phyloP scores from a whole-genome alignment of 331 rosid genomes.

The Telfairia occidentalis region DNA sequence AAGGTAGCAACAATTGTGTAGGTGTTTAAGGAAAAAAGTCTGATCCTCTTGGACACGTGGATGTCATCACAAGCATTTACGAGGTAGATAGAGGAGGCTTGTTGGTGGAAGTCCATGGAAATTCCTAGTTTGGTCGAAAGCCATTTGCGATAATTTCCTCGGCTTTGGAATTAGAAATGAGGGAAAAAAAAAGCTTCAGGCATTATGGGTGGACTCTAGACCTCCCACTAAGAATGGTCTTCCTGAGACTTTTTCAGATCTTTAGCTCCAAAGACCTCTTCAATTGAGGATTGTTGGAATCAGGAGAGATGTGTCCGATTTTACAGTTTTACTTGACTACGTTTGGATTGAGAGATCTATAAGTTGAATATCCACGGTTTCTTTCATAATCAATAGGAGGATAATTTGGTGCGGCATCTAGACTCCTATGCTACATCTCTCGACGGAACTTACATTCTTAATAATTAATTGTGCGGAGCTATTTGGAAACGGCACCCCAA shows the following conservation, averaged over 20 bases:
- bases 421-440: not conserved
- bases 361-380: not conserved
- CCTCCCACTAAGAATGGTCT: not conserved
- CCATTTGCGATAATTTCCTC: not conserved
- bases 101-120: too few species aligned
- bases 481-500: not conserved
- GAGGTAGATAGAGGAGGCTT: too few species aligned
- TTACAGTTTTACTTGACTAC: not conserved
- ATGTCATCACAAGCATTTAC: too few species aligned
- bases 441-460: not conserved
- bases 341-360: not conserved
- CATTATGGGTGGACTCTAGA: not conserved
- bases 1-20: not conserved
- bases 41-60: not conserved
- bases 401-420: not conserved
- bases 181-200: not conserved
- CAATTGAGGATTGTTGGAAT: not conserved
- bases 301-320: not conserved
- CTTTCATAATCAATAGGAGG: not conserved
- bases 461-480: not conserved
- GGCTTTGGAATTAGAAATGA: not conserved
- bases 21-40: not conserved
- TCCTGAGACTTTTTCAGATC: not conserved
- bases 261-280: not conserved
- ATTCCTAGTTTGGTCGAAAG: too few species aligned